Evolutionary conservation across 2,329 filamentous ascomycete species (phyloP), one percentile per base, ranked within the genome.

Genomic region (Claviceps spartinae): DNA sequence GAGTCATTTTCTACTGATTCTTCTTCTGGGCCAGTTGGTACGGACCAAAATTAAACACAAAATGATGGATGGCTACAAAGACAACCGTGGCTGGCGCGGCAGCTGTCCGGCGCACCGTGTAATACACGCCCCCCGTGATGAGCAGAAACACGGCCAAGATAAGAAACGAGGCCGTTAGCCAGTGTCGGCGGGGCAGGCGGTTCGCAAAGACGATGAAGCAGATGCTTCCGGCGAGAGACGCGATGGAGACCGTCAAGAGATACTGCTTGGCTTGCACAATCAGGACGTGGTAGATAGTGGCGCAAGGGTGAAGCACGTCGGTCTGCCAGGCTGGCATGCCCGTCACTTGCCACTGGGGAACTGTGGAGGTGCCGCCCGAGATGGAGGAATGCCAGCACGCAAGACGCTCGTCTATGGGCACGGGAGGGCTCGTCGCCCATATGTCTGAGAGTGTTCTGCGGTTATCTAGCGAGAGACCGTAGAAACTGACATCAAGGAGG

Each of bases 31-130:
- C 24, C 24, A 7, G 13, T 18, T n/a, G n/a, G 18, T 18, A 53
- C 67, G 49, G 57, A 74, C 73, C 75, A 61, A 78, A 74, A 56
- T 79, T 78, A 57, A 78, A 78, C 55, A 75, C 64, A 55, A 78
- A 75, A 54, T 78, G 74, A 42, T 73, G 75, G 14, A 78, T 62
- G 16, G 76, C 74, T 22, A 78, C 74, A 47, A 75, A 66, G 1
- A 71, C 68, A 1, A 78, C 69, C 2, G 73, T 78, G 13, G 68
- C 70, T 1, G 70, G 71, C 0, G 72, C 70, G 0, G 64, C 67
- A 2, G 60, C 24, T 9, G 64, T 65, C 34, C 69, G 70, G 45
- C 69, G 67, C 1, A 75, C 73, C 13, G 67, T 68, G 52, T 73
- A 77, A 58, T 74, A 77, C 8, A 76, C 68, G 24, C 70, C 70